A percentile compares a stretch with the other conserved stretches of the same genome.
Evolutionary conservation across 306 rosid species (phyloP).

Genomic region (Trifolium subterraneum): DNA sequence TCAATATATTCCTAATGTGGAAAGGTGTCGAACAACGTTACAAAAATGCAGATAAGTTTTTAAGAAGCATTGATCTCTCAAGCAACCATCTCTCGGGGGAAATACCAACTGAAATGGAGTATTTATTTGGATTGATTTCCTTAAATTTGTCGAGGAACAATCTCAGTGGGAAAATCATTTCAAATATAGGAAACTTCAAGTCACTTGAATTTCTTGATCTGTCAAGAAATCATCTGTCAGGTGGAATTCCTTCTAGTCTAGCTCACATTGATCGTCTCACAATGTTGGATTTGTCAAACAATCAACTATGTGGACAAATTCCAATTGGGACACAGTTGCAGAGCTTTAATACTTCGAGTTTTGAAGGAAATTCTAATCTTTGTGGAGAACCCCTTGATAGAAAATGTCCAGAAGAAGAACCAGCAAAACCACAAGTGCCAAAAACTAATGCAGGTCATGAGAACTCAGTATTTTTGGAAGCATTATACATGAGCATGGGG

Average conservation of each 20-base stretch:
- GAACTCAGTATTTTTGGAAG: constrained; percentile 15
- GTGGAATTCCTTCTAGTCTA: neutral
- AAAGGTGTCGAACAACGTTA: neutral
- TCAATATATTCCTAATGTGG: too few relatives aligned
- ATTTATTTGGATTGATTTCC: neutral
- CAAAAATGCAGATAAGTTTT: neutral
- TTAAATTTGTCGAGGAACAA: constrained; percentile 5
- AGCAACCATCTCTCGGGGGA: neutral
- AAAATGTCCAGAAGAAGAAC: neutral
- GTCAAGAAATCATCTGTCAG: neutral
- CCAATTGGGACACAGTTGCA: constrained; percentile 8
- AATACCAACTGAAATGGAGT: neutral
- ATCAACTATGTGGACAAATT: neutral
- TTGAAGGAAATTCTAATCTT: neutral
- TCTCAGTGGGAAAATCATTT: neutral
- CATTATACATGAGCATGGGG: constrained; percentile 39
- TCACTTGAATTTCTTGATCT: neutral
- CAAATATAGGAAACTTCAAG: neutral
- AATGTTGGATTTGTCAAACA: neutral
- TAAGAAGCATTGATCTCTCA: constrained; percentile 4
- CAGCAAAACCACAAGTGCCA: neutral
- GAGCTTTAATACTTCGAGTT: neutral
- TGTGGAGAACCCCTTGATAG: neutral
- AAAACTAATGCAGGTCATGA: neutral
- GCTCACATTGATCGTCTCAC: neutral